These are phyloP conservation scores for Cladosporium colombiae DNA, from an alignment of 2,329 filamentous ascomycete genomes.

Conservation along the genomic window DNA sequence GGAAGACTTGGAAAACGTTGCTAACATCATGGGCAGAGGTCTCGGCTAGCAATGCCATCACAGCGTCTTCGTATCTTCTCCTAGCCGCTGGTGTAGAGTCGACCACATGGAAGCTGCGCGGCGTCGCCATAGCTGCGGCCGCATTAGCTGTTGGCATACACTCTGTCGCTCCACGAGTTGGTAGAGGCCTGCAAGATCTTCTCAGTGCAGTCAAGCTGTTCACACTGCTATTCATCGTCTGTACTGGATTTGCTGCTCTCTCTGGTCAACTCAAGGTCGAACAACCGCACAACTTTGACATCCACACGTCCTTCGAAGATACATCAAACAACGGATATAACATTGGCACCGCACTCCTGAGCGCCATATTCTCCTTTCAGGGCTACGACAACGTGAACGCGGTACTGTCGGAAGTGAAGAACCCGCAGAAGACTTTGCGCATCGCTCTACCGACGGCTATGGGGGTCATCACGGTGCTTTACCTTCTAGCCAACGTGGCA, in stretches of 20 bases:
- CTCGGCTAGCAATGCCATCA: background rate
- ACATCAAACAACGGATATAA: constrained; percentile 62
- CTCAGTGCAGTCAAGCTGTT: background rate
- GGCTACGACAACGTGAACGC: constrained; percentile 68
- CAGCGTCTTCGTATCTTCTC: background rate
- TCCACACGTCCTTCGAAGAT: background rate
- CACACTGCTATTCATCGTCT: background rate
- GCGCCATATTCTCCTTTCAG: constrained; percentile 67
- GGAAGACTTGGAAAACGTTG: background rate
- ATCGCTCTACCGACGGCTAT: constrained; percentile 49
- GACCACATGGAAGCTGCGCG: background rate
- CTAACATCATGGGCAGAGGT: background rate
- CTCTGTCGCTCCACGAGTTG: background rate
- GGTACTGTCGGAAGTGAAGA: constrained; percentile 68
- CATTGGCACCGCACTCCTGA: constrained; percentile 65
- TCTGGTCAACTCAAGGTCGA: background rate
- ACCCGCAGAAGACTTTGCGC: constrained; percentile 64
- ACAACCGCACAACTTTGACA: background rate
- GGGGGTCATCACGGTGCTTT: constrained; percentile 64
- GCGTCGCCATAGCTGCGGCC: background rate
- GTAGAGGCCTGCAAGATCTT: background rate
- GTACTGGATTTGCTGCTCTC: background rate
- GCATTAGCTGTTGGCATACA: background rate
- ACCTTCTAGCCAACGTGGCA: constrained; percentile 65
- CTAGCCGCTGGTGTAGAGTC: background rate